Evolutionary conservation across 2,329 filamentous ascomycete species (phyloP).

Genomic region (Monosporascus cannonballus): DNA sequence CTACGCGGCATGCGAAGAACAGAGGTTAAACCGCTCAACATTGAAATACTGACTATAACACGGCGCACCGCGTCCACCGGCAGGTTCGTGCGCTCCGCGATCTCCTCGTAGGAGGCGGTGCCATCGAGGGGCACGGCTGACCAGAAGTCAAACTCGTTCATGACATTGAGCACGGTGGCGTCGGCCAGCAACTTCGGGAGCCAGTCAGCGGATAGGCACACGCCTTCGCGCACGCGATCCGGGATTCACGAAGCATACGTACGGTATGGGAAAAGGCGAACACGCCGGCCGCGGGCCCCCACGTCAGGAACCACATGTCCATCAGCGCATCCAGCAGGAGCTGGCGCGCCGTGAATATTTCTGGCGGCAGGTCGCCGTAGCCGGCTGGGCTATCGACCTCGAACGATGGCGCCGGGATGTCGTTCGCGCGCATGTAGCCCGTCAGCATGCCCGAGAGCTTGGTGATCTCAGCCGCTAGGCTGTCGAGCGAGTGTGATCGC

Average conservation of each 20-base stretch:
- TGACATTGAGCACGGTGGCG: not conserved
- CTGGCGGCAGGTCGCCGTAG: not conserved
- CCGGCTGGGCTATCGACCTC: not conserved
- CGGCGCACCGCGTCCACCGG: not conserved
- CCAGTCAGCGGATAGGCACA: not conserved
- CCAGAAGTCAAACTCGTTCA: not conserved
- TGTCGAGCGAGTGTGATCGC: not conserved
- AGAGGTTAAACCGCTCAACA: not conserved
- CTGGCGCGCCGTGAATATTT: not conserved
- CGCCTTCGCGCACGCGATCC: not conserved
- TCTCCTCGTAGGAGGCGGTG: not conserved
- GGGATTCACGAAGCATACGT: not conserved
- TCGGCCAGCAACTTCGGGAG: not conserved
- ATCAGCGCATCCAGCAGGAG: not conserved
- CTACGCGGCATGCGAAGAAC: not conserved
- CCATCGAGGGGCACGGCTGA: not conserved
- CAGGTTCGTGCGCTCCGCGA: not conserved
- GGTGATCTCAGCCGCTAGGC: not conserved
- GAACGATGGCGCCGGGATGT: not conserved
- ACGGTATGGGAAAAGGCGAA: not conserved
- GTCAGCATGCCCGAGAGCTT: not conserved
- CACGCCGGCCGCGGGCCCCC: not conserved
- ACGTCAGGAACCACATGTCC: not conserved
- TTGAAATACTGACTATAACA: not conserved
- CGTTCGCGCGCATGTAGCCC: not conserved